Percentiles rank a stretch among this genome's conserved stretches.
Conservation (phyloP, 371 early-diverging fungal genomes). For the Saksenaea oblongispora region DNA sequence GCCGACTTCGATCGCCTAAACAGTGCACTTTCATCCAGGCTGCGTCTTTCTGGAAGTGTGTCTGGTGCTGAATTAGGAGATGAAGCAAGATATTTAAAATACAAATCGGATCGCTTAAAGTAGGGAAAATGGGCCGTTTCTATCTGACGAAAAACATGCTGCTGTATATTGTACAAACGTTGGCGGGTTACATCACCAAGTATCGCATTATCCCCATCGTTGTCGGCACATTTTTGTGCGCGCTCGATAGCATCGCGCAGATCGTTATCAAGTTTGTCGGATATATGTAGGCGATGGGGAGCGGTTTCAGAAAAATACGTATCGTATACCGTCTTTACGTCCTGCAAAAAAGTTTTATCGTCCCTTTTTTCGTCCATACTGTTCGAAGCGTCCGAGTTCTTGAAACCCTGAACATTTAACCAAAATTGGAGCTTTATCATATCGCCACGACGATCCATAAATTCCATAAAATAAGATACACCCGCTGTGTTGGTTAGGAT, state of each 20-base stretch:
- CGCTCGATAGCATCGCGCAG: conserved; percentile 23
- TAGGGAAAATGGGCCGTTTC: conserved; percentile 61
- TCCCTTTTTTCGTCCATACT: conserved; percentile 14
- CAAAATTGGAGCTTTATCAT: conserved; percentile 75
- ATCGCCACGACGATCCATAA: conserved; percentile 72
- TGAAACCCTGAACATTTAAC: conserved; percentile 73
- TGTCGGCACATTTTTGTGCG: conserved; percentile 8
- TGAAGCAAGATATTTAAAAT: conserved; percentile 63
- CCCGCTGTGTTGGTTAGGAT: conserved; percentile 68
- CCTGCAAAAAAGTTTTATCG: conserved; percentile 52
- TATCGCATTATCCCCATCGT: conserved; percentile 13
- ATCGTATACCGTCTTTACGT: conserved; percentile 67
- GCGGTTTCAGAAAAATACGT: conserved; percentile 66
- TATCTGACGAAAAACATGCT: conserved; percentile 68
- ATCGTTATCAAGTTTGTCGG: conserved; percentile 26
- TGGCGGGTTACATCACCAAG: conserved; percentile 19
- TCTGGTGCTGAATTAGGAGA: conserved; percentile 37
- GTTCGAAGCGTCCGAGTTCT: conserved; percentile 28
- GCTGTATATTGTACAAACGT: conserved; percentile 38
- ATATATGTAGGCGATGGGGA: conserved; percentile 47
- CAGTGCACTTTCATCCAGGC: conserved; percentile 35
- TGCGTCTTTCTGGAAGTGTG: conserved; percentile 25
- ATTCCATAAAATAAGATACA: conserved; percentile 81
- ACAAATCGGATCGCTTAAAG: conserved; percentile 68
- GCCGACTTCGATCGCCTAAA: conserved; percentile 6